A percentile compares a stretch with the other conserved stretches of the same genome.
Evolutionary conservation across 2,329 filamentous ascomycete species (phyloP).

Genomic region (Grosmannia clavigera): DNA sequence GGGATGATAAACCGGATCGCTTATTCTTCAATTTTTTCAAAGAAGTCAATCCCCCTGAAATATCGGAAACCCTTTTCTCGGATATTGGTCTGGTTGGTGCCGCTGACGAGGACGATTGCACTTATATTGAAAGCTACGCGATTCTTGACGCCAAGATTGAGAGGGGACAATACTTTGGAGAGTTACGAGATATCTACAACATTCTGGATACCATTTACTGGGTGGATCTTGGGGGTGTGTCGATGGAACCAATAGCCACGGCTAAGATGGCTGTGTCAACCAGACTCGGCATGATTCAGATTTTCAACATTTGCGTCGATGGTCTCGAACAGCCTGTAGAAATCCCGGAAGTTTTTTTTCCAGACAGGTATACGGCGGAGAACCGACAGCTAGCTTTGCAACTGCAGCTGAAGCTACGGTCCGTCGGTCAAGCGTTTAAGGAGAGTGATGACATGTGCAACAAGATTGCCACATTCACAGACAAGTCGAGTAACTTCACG

Average conservation of each 20-base stretch:
- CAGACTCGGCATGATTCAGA: constrained; percentile 9
- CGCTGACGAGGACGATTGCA: neutral
- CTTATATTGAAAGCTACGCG: constrained; percentile 5
- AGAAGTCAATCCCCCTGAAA: constrained; percentile 7
- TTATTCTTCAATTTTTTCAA: constrained; percentile 31
- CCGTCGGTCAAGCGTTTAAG: constrained; percentile 6
- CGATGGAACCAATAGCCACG: neutral
- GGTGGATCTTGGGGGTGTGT: constrained; percentile 4
- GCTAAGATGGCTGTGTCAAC: constrained; percentile 6
- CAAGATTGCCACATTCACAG: constrained; percentile 4
- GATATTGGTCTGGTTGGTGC: neutral
- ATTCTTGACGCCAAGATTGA: constrained; percentile 32
- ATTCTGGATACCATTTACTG: constrained; percentile 23
- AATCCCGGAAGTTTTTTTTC: constrained; percentile 14
- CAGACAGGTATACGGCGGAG: constrained; percentile 15
- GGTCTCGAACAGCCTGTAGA: constrained; percentile 9
- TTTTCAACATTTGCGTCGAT: constrained; percentile 12
- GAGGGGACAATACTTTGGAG: constrained; percentile 74
- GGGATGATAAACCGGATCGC: constrained; percentile 23
- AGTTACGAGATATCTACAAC: constrained; percentile 30
- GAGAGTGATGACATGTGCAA: constrained; percentile 5
- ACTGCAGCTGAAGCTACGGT: constrained; percentile 10
- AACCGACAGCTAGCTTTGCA: constrained; percentile 10
- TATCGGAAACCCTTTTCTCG: constrained; percentile 1
- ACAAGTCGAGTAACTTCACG: constrained; percentile 1